These are phyloP conservation scores for Hortiboletus flavorubellus DNA, from an alignment of 768 basidiomycete genomes.

Conservation along the genomic window DNA sequence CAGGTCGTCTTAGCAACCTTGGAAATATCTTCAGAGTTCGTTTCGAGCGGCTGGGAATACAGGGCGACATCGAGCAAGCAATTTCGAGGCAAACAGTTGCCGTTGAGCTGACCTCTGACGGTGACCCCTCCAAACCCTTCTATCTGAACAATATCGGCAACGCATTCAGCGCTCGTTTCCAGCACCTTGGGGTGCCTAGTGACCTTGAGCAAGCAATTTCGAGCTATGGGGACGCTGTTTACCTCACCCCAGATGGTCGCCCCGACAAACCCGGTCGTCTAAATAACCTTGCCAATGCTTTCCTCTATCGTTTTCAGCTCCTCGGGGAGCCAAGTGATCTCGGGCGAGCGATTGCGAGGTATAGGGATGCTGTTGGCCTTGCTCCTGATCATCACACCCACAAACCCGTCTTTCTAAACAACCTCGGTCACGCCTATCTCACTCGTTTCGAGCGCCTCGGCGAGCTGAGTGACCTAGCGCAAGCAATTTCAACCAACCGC, in stretches of 20 bases:
- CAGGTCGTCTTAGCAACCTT: neutral
- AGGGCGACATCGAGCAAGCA: neutral
- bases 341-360: no score
- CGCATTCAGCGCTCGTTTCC: neutral
- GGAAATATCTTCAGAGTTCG: neutral
- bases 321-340: no score
- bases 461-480: neutral
- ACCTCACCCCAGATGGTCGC: neutral
- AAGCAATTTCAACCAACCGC: neutral
- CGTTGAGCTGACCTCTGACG: neutral
- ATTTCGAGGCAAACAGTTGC: neutral
- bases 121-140: neutral
- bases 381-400: no score
- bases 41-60: neutral
- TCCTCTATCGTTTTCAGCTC: no score
- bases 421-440: no score
- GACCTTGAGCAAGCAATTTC: conserved; percentile 7
- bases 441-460: neutral
- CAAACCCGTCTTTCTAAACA: no score
- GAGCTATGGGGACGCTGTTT: neutral
- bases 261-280: neutral
- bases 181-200: neutral
- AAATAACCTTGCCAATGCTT: no score
- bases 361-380: no score
- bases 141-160: neutral